Percentiles rank a stretch among this genome's conserved stretches.
These are phyloP conservation scores for Hysterium pulicare DNA, from an alignment of 2,329 filamentous ascomycete genomes.

Conservation along the genomic window DNA sequence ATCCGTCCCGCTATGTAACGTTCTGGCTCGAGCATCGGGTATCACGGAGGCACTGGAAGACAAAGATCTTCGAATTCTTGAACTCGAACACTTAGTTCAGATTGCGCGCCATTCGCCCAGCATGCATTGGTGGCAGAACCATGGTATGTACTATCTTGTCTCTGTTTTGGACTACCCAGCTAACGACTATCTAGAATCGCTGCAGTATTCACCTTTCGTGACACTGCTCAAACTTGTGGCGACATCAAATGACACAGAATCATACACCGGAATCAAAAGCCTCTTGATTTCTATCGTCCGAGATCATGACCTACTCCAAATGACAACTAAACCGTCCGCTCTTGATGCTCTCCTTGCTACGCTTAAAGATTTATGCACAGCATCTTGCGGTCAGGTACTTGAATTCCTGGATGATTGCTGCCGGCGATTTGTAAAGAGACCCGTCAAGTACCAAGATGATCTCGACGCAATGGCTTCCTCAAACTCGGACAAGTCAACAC, in stretches of 20 bases:
- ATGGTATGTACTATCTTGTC: constrained; percentile 46
- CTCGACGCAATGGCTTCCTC: constrained; percentile 50
- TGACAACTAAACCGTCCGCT: constrained; percentile 35
- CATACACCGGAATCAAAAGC: constrained; percentile 50
- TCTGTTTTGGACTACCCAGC: background rate
- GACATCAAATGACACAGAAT: constrained; percentile 48
- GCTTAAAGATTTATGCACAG: constrained; percentile 39
- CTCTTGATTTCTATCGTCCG: constrained; percentile 60
- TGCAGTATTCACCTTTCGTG: constrained; percentile 68
- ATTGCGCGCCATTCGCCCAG: constrained; percentile 77
- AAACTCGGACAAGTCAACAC: constrained; percentile 22
- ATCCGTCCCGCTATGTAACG: constrained; percentile 68
- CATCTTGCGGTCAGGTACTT: constrained; percentile 52
- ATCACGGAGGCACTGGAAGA: constrained; percentile 38
- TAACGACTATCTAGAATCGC: constrained; percentile 51
- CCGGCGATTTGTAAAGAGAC: constrained; percentile 68
- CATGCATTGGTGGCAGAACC: constrained; percentile 87
- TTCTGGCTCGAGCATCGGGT: constrained; percentile 60
- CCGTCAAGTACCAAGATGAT: constrained; percentile 79
- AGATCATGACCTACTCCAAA: constrained; percentile 65
- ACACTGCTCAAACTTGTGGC: constrained; percentile 62
- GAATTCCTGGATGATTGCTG: constrained; percentile 80
- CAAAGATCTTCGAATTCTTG: constrained; percentile 62
- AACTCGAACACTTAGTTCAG: constrained; percentile 75
- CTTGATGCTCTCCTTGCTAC: constrained; percentile 48